Base-by-base conservation (phyloP, 2,329 filamentous ascomycete species). In the Boeremia lycopersici region DNA sequence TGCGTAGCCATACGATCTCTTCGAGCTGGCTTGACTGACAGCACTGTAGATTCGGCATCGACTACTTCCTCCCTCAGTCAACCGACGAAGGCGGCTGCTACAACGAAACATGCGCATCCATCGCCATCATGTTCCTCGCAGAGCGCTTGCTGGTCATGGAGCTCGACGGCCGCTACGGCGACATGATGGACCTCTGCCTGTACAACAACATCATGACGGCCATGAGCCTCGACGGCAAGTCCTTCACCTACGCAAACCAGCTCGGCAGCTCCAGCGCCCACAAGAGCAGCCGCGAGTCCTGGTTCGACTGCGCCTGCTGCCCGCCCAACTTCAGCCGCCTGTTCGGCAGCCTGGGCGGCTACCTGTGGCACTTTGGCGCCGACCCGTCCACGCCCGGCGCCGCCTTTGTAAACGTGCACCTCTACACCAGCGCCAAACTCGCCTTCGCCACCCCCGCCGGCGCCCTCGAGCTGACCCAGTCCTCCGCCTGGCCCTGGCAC, bases 81-180 rank as follows among this genome's bases (percentile, higher is more conserved):
- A 82, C 81, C 0, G 84, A 86, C 54, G 84, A 86, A 56, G 84
- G 84, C 4, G 85, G 84, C 2, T 86, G 84, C 62, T 87, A 86
- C 66, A 78, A 82, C 1, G 84, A 87, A 68, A 87, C 85, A 82
- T 63, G 85, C 84, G 56, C 56, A 12, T 59, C 56, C 6, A 59
- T 59, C 29, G 56, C 48, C n/a, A 33, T 55, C 35, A 30, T 59
- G 29, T 56, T 59, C 35, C 52, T 59, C 10, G 56, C 51, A 2
- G 56, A 59, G 25, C 48, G 56, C 3, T 33, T 59, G 33, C 43
- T 59, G 8, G 46, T 75, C 69, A 63, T 84, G 23, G 78, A 85
- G 30, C 74, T 85, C 10, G 73, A 86, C 62, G 72, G 78, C 1
- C 76, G 77, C 26, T 86, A 83, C 58, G 80, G 76, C 0, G 85